Conservation (phyloP, 331 rosid species). For the Pyracantha coccinea region DNA sequence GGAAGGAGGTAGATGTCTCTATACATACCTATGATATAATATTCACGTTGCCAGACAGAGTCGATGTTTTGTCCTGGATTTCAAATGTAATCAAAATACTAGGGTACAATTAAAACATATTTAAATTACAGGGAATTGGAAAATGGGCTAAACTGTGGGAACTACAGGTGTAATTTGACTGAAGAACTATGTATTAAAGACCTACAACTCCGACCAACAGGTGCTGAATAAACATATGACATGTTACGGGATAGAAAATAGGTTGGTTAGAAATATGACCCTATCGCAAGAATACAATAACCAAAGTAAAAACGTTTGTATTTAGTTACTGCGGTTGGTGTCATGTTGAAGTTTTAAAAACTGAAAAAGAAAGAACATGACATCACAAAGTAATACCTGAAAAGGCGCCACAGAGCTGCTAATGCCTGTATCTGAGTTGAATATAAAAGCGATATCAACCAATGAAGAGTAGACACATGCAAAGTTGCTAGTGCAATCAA, state of each 20-base stretch:
- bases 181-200: not conserved
- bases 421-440: constrained; percentile 82
- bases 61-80: not conserved
- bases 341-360: not conserved
- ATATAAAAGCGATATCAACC: constrained; percentile 80
- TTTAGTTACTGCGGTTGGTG: not conserved
- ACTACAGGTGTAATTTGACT: not conserved
- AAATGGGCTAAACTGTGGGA: not conserved
- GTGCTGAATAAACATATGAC: not conserved
- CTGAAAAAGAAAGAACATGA: not conserved
- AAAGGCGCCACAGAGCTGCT: constrained; percentile 95
- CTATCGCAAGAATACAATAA: not conserved
- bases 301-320: not conserved
- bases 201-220: not conserved
- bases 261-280: not conserved
- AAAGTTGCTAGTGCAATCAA: constrained; percentile 54
- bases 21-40: not conserved
- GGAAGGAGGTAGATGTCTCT: not conserved
- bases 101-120: not conserved
- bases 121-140: not conserved
- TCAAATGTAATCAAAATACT: not conserved
- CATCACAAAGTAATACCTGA: constrained; percentile 43
- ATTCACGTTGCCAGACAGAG: not conserved
- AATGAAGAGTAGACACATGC: constrained; percentile 74
- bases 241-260: not conserved